Evolutionary conservation across 2,329 filamentous ascomycete genomes (phyloP).

Genomic region (Kalmusia sp.): DNA sequence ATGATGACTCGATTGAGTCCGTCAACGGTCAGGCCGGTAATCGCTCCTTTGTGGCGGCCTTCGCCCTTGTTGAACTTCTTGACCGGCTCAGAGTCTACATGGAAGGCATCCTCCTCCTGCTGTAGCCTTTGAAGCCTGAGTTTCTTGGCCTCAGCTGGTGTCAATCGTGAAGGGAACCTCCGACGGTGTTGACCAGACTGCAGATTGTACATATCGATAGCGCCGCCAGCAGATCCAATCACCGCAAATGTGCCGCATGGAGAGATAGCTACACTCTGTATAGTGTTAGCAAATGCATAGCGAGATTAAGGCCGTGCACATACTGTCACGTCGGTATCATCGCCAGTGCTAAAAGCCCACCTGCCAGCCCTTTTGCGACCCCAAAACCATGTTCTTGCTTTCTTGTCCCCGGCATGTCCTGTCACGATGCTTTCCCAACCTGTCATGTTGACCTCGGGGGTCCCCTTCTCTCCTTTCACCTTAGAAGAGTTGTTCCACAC

Average conservation of each 20-base stretch:
- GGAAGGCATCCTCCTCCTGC: constrained; percentile 58
- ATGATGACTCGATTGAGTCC: constrained; percentile 86
- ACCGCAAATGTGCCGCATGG: constrained; percentile 93
- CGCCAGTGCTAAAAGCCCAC: constrained; percentile 89
- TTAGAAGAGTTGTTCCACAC: constrained; percentile 81
- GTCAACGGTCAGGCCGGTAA: constrained; percentile 89
- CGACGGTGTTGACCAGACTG: constrained; percentile 91
- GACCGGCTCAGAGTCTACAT: constrained; percentile 52
- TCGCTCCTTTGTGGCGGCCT: constrained; percentile 78
- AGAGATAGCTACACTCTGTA: constrained; percentile 82
- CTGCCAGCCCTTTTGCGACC: constrained; percentile 89
- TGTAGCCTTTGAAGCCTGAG: constrained; percentile 70
- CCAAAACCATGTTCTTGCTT: constrained; percentile 97
- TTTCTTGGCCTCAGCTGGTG: constrained; percentile 78
- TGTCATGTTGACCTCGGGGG: constrained; percentile 76
- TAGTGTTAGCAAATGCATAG: constrained; percentile 13
- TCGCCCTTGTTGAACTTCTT: constrained; percentile 57
- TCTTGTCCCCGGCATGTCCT: constrained; percentile 83
- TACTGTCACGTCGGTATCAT: constrained; percentile 75
- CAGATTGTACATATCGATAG: constrained; percentile 94
- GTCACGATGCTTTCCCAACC: constrained; percentile 98
- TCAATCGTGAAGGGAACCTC: constrained; percentile 81
- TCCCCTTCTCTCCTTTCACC: constrained; percentile 66
- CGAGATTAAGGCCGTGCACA: constrained; percentile 11
- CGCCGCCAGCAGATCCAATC: constrained; percentile 81